A percentile compares a stretch with the other conserved stretches of the same genome.
Conservation (phyloP, 306 rosid species). For the Ziziphus jujuba region DNA sequence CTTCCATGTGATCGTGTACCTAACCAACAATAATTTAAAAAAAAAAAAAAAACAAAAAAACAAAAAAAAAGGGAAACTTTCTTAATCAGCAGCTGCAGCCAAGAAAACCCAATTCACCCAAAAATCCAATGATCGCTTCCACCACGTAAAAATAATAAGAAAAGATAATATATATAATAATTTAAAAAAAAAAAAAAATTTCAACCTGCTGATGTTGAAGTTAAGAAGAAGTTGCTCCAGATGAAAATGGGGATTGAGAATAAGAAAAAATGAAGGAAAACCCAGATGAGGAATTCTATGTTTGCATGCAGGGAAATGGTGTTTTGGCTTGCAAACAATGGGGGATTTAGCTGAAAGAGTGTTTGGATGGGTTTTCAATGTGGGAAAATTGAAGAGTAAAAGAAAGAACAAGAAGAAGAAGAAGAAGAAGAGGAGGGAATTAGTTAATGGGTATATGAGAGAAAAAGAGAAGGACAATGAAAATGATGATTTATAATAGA, state of each 20-base stretch:
- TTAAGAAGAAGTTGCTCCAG: not conserved
- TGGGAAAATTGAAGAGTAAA: not conserved
- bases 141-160: not conserved
- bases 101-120: no score
- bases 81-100: no score
- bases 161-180: not conserved
- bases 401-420: not conserved
- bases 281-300: not conserved
- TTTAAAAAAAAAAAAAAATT: not conserved
- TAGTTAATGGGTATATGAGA: constrained; percentile 7
- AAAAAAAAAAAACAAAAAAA: no score
- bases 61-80: no score
- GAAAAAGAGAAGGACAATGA: not conserved
- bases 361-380: not conserved
- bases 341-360: no score
- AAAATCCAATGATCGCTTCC: not conserved
- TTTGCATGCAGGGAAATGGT: no score
- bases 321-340: not conserved
- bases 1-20: constrained; percentile 47
- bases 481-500: constrained; percentile 19
- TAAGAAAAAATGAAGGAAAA: not conserved
- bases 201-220: constrained; percentile 1
- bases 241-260: not conserved
- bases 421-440: not conserved
- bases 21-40: no score